Percentiles rank a stretch among this genome's conserved stretches.
phyloP scores from a whole-genome alignment of 495 filamentous ascomycete genomes.

The Aspergillus ellipticus region DNA sequence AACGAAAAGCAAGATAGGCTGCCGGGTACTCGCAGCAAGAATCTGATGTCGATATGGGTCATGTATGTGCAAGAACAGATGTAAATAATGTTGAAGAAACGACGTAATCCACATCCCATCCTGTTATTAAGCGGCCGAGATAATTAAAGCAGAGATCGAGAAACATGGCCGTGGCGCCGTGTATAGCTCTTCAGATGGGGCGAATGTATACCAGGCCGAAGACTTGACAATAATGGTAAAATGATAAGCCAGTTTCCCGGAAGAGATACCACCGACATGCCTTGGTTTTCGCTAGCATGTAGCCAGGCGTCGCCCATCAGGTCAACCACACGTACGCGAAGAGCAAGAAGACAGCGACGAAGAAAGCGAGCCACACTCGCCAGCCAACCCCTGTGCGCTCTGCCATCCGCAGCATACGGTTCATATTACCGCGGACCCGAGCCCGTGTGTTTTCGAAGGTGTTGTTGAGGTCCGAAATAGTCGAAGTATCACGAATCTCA shows the following conservation, averaged over 20 bases:
- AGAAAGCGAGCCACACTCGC: slow-evolving; percentile 89
- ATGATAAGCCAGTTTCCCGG: neutral
- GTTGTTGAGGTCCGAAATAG: slow-evolving; percentile 78
- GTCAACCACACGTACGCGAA: slow-evolving; percentile 92
- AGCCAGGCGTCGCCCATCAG: slow-evolving; percentile 22
- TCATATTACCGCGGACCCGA: slow-evolving; percentile 87
- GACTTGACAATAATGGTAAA: neutral
- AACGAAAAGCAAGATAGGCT: neutral
- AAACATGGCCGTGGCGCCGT: neutral
- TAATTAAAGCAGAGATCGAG: neutral
- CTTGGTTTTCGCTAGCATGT: neutral
- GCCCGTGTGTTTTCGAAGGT: slow-evolving; percentile 81
- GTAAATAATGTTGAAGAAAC: neutral
- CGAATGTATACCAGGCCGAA: neutral
- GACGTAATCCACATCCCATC: neutral
- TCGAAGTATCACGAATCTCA: slow-evolving; percentile 83
- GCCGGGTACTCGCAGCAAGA: neutral
- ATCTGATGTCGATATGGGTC: neutral
- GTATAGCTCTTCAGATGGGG: neutral
- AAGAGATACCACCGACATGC: neutral
- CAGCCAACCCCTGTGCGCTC: slow-evolving; percentile 89
- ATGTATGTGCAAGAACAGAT: neutral
- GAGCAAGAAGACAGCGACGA: slow-evolving; percentile 69
- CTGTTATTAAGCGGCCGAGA: neutral
- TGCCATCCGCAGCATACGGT: slow-evolving; percentile 93